Conservation (phyloP, 2,329 filamentous ascomycete genomes). For the Alternaria infectoria region DNA sequence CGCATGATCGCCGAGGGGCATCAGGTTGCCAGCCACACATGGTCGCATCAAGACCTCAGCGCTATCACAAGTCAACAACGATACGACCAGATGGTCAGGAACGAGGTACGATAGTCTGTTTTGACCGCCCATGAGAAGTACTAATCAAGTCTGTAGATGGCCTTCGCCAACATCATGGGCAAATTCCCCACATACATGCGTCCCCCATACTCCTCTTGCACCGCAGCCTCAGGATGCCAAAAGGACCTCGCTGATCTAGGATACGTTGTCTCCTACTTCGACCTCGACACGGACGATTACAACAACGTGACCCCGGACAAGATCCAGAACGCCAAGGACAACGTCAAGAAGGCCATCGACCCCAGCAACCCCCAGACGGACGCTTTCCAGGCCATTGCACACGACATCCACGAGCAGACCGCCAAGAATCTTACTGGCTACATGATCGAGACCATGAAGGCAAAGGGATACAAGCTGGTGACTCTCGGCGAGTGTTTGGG, state of each 20-base stretch:
- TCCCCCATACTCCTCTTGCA: constrained; percentile 57
- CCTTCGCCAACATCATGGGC: constrained; percentile 60
- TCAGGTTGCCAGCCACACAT: constrained; percentile 66
- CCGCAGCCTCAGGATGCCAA: constrained; percentile 43
- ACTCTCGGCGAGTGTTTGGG: constrained; percentile 55
- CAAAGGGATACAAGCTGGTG: constrained; percentile 51
- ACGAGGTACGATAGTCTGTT: constrained; percentile 42
- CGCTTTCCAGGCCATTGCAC: constrained; percentile 60
- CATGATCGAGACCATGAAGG: constrained; percentile 48
- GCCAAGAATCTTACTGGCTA: constrained; percentile 50
- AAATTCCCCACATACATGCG: constrained; percentile 63
- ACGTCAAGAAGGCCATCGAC: constrained; percentile 51
- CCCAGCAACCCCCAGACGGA: constrained; percentile 26
- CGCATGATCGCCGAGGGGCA: constrained; percentile 63
- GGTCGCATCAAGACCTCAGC: constrained; percentile 60
- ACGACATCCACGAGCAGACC: constrained; percentile 56
- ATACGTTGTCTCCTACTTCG: constrained; percentile 67
- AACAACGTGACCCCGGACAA: constrained; percentile 37
- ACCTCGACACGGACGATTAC: constrained; percentile 62
- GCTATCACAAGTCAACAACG: constrained; percentile 52
- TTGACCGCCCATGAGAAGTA: neutral
- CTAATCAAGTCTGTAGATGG: constrained; percentile 45
- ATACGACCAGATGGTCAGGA: constrained; percentile 58
- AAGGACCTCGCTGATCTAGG: constrained; percentile 53
- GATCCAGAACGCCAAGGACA: constrained; percentile 45